phyloP scores from a whole-genome alignment of 2,329 filamentous ascomycete genomes.

The Daldinia eschscholtzii region DNA sequence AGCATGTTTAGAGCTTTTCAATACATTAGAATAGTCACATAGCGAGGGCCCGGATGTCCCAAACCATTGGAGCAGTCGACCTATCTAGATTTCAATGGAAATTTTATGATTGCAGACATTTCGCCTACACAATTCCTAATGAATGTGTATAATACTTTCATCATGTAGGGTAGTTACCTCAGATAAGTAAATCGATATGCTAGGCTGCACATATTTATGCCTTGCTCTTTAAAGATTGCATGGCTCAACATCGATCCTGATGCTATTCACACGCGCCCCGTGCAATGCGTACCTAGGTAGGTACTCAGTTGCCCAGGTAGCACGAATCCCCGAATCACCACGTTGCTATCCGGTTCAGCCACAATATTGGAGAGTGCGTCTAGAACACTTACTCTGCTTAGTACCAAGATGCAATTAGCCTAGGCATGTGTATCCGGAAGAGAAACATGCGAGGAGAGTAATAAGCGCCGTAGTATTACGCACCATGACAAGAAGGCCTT shows the following conservation, averaged over 20 bases:
- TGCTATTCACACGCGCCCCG: neutral
- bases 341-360: conserved; percentile 15
- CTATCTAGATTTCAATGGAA: neutral
- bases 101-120: neutral
- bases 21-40: neutral
- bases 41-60: neutral
- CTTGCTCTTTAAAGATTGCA: neutral
- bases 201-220: neutral
- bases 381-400: neutral
- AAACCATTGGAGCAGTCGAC: neutral
- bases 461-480: too few species aligned
- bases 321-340: conserved; percentile 26
- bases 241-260: neutral
- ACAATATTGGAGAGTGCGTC: conserved; percentile 1
- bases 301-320: neutral
- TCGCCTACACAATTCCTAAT: neutral
- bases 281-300: neutral
- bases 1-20: neutral
- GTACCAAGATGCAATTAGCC: neutral
- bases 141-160: neutral
- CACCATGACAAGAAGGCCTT: too few species aligned
- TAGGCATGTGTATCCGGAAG: too few species aligned
- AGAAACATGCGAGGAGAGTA: too few species aligned
- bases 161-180: neutral
- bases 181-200: too few species aligned